Percentiles rank a stretch among this genome's conserved stretches.
These are phyloP conservation scores for Ambrosia hybrid DNA, from an alignment of 140 eudicot genomes.

Conservation along the genomic window DNA sequence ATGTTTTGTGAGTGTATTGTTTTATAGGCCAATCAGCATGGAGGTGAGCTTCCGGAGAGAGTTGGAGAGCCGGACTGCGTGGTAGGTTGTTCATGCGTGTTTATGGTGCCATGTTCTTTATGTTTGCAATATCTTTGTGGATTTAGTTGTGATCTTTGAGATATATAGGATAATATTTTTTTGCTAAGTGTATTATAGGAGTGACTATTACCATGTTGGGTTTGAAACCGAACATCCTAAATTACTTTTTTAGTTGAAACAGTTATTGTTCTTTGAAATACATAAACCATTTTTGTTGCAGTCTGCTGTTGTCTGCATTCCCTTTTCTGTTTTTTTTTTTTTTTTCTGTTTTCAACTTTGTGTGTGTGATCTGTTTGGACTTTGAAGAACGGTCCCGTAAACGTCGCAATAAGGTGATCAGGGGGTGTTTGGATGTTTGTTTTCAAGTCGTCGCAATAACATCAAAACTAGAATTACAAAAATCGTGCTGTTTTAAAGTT, in stretches of 20 bases:
- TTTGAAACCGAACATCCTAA: not conserved
- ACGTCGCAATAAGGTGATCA: not conserved
- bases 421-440: not conserved
- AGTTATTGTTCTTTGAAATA: not conserved
- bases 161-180: slow-evolving; percentile 2
- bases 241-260: not conserved
- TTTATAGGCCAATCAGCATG: slow-evolving; percentile 48
- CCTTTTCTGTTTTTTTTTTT: not conserved
- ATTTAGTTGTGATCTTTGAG: not conserved
- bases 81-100: slow-evolving; percentile 39
- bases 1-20: not conserved
- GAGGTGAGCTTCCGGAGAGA: slow-evolving; percentile 71
- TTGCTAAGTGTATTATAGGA: not conserved
- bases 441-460: not conserved
- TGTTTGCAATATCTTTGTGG: not conserved
- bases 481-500: not conserved
- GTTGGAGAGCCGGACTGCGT: slow-evolving; percentile 85
- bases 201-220: not conserved
- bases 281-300: not conserved
- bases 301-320: not conserved
- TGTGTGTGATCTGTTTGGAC: not conserved
- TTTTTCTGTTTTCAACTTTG: not conserved
- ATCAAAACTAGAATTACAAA: not conserved
- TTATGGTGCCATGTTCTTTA: not conserved
- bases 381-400: not conserved